phyloP scores from a whole-genome alignment of 768 basidiomycete species.

The Auriscalpium vulgare region DNA sequence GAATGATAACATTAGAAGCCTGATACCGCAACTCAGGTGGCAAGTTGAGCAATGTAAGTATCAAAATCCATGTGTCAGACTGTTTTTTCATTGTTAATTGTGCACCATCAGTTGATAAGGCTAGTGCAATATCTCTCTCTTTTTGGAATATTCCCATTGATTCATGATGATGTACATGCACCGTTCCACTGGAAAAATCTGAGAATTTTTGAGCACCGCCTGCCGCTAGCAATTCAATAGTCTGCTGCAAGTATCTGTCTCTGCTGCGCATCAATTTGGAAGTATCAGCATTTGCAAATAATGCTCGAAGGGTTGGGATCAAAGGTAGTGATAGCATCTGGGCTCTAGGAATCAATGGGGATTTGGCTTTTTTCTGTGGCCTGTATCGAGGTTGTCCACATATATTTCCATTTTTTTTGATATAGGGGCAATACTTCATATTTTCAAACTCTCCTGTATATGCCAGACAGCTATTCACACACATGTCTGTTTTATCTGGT shows the following conservation, averaged over 20 bases:
- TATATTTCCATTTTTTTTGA: not conserved
- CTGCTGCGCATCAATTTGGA: not conserved
- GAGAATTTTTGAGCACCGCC: not conserved
- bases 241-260: not conserved
- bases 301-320: not conserved
- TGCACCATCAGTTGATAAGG: constrained; percentile 23
- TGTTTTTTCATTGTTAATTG: constrained; percentile 28
- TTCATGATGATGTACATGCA: not conserved
- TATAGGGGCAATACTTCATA: not conserved
- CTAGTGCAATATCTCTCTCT: constrained; percentile 16
- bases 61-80: constrained; percentile 21
- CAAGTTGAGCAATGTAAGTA: constrained; percentile 17
- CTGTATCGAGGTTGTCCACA: not conserved
- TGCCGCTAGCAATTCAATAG: not conserved
- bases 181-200: not conserved
- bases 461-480: not conserved
- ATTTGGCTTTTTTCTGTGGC: not conserved
- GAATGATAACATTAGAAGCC: not conserved
- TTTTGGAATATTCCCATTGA: not conserved
- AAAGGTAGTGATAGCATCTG: not conserved
- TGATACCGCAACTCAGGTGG: not conserved
- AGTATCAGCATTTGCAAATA: not conserved
- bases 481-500: not conserved
- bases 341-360: not conserved
- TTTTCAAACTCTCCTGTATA: not conserved